Evolutionary conservation across 2,329 filamentous ascomycete species (phyloP).

Genomic region (Trichophyton verrucosum): DNA sequence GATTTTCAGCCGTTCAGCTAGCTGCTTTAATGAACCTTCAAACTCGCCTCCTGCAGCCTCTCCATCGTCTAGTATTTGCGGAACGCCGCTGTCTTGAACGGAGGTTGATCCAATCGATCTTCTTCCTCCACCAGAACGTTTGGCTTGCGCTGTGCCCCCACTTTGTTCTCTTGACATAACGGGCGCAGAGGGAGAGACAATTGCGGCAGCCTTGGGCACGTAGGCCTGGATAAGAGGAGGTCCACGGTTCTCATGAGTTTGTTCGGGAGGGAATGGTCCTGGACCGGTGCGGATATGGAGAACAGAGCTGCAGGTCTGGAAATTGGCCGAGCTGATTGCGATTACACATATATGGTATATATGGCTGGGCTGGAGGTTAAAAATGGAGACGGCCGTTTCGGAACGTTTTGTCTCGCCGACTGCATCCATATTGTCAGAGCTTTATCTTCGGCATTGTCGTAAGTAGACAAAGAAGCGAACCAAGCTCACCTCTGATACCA

Average conservation of each 20-base stretch:
- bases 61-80: constrained; percentile 31
- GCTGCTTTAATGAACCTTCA: constrained; percentile 57
- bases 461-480: not conserved
- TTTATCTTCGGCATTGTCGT: not conserved
- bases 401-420: constrained; percentile 73
- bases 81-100: constrained; percentile 25
- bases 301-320: constrained; percentile 76
- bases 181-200: constrained; percentile 49
- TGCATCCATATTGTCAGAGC: constrained; percentile 22
- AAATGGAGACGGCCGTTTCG: constrained; percentile 83
- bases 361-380: constrained; percentile 69
- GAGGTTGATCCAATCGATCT: constrained; percentile 59
- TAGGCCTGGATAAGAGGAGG: constrained; percentile 40
- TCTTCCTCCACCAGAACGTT: constrained; percentile 59
- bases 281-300: constrained; percentile 67
- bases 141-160: constrained; percentile 39
- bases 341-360: constrained; percentile 92
- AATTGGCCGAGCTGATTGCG: constrained; percentile 80
- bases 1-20: constrained; percentile 69
- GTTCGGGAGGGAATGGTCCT: constrained; percentile 29
- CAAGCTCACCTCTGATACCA: constrained; percentile 60
- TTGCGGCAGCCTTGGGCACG: constrained; percentile 41
- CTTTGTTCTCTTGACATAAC: constrained; percentile 55
- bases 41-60: constrained; percentile 39
- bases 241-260: constrained; percentile 24